Conservation (phyloP, 2,329 filamentous ascomycete genomes). For the Thielaviopsis punctulata region DNA sequence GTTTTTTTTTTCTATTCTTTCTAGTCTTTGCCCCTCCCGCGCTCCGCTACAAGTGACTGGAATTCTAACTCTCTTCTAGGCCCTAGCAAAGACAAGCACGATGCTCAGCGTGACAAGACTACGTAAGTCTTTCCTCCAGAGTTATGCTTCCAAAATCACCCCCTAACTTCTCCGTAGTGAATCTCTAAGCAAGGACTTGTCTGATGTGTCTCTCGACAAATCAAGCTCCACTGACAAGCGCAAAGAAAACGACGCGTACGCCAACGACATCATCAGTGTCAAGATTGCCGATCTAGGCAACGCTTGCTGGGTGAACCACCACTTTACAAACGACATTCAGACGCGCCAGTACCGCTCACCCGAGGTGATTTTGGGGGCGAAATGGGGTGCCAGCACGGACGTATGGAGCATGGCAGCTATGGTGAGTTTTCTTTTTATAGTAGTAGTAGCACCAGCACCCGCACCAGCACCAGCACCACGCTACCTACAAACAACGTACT, state of each 20-base stretch:
- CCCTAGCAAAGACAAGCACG: constrained; percentile 21
- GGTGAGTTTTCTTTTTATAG: constrained; percentile 38
- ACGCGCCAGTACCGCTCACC: constrained; percentile 93
- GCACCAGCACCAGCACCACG: too few species aligned
- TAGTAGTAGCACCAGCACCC: too few species aligned
- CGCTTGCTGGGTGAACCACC: constrained; percentile 95
- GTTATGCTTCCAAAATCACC: constrained; percentile 9
- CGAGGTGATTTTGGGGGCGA: constrained; percentile 87
- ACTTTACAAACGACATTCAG: constrained; percentile 99
- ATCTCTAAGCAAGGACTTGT: constrained; percentile 79
- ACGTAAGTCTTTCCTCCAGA: constrained; percentile 44
- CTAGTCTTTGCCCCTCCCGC: not conserved
- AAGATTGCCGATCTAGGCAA: constrained; percentile 98
- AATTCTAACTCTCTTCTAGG: constrained; percentile 1
- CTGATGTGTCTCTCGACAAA: constrained; percentile 84
- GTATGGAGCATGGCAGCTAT: constrained; percentile 99
- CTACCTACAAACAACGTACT: too few species aligned
- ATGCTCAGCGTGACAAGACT: constrained; percentile 74
- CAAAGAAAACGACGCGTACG: constrained; percentile 38
- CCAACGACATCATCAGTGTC: constrained; percentile 72
- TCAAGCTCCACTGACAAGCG: constrained; percentile 43
- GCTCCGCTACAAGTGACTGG: too few species aligned
- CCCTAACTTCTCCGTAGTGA: constrained; percentile 37
- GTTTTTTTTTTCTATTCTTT: not conserved
- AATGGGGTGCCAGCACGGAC: constrained; percentile 98